Base-by-base conservation (phyloP, 2,329 filamentous ascomycete species). In the Fusarium aywerte region DNA sequence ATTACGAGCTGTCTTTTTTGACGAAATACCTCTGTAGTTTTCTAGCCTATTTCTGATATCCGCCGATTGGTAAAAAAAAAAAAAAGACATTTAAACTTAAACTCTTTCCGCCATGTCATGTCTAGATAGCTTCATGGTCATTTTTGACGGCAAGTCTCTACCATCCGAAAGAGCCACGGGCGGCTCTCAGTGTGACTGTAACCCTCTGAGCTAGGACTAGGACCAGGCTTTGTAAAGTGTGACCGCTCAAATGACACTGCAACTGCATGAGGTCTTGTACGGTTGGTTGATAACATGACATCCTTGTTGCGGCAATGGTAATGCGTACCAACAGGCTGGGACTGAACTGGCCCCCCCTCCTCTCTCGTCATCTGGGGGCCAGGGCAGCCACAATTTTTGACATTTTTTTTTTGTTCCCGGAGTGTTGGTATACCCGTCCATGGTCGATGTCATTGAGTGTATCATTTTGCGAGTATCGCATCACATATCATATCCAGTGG, bases 241-340 rank as follows among this genome's bases (percentile, higher is more conserved):
- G 39, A 43, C 36, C 36, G 23, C 15, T 18, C 31, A 60, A 21
- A 44, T 20, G 12, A 29, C 20, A 38, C 8, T 40, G 50, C 50
- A 40, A n/a, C n/a, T 58, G 16, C n/a, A 44, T 32, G 29, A 32
- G 29, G 29, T 15, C 29, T 25, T 27, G 40, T 43, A 27, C 43
- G 11, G 43, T 47, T 45, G 43, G 31, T 48, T 33, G 16, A 21
- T 45, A 23, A 39, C 15, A 20, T 32, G 20, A 32, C 33, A 61
- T 23, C 58, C 58, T 61, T 48, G 45, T 31, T 48, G 31, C 45
- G 44, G 44, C 29, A 47, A 18, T 35, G 43, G 15, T 27, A 35
- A 48, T 48, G 31, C 45, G 49, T 63, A 58, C 60, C 60, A 63
- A 58, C 58, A 45, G 43, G 7, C 39, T 63, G 60, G 60, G 38